phyloP scores from a whole-genome alignment of 768 basidiomycete genomes.

The Amanita thiersii region DNA sequence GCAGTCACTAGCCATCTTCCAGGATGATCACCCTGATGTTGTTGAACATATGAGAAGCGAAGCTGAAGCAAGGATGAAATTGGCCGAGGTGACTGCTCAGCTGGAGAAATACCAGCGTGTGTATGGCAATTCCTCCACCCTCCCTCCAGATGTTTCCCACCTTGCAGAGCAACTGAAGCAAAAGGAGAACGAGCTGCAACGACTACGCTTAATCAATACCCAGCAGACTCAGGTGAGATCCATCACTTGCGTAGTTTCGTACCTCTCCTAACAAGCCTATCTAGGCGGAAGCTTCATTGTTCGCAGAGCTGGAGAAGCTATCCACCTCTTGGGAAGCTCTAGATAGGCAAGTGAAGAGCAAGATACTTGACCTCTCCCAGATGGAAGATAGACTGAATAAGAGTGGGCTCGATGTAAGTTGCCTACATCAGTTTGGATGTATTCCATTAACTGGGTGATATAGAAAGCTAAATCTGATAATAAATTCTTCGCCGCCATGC shows the following conservation, averaged over 20 bases:
- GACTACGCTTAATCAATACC: conserved; percentile 50
- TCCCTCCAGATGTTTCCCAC: conserved; percentile 41
- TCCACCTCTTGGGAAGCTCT: conserved; percentile 83
- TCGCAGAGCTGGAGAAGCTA: conserved; percentile 77
- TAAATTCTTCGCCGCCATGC: conserved; percentile 87
- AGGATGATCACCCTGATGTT: conserved; percentile 45
- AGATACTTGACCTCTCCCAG: conserved; percentile 72
- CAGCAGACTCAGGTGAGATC: conserved; percentile 56
- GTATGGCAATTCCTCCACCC: conserved; percentile 47
- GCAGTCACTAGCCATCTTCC: conserved; percentile 38
- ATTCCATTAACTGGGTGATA: conserved; percentile 4
- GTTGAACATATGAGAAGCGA: conserved; percentile 41
- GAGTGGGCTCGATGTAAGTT: conserved; percentile 57
- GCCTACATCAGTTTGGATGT: neutral
- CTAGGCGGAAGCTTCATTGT: conserved; percentile 70
- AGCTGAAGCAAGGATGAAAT: conserved; percentile 38
- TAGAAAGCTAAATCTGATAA: conserved; percentile 96
- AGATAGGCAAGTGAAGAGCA: conserved; percentile 74
- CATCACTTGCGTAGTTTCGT: neutral
- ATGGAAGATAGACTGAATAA: conserved; percentile 70
- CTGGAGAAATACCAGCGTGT: conserved; percentile 55
- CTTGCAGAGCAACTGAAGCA: conserved; percentile 48
- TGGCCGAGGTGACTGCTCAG: conserved; percentile 35
- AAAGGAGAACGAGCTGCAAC: conserved; percentile 63
- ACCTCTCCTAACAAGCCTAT: conserved; percentile 9